Percentiles rank a stretch among this genome's conserved stretches.
Evolutionary conservation across 2,329 filamentous ascomycete genomes (phyloP).

Genomic region (Xylariaceae sp.): DNA sequence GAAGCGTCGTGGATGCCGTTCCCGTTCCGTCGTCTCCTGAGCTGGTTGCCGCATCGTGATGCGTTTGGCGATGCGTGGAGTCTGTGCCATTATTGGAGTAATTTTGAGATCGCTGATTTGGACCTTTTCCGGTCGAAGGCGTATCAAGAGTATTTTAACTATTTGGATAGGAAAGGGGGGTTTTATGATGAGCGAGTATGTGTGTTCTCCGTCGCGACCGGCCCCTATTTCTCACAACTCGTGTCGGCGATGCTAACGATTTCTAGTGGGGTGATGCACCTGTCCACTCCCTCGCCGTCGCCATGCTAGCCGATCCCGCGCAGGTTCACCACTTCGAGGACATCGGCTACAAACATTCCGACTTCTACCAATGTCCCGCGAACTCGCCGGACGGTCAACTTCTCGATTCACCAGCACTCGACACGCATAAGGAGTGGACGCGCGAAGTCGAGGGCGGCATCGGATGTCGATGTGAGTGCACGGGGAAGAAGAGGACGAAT

Average conservation of each 20-base stretch:
- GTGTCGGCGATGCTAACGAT: conserved; percentile 1
- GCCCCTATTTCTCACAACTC: neutral
- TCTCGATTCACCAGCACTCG: conserved; percentile 30
- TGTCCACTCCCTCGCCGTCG: conserved; percentile 40
- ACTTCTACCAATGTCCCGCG: conserved; percentile 32
- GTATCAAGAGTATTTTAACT: conserved; percentile 40
- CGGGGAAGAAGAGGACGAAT: conserved; percentile 33
- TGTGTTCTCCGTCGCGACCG: conserved; percentile 1
- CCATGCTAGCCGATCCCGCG: conserved; percentile 37
- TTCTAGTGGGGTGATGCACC: conserved; percentile 41
- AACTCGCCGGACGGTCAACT: conserved; percentile 37
- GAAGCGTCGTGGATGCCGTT: conserved; percentile 39
- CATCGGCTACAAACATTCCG: conserved; percentile 39
- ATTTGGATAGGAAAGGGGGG: conserved; percentile 38
- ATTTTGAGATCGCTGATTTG: conserved; percentile 44
- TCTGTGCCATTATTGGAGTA: conserved; percentile 44
- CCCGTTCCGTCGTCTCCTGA: conserved; percentile 37
- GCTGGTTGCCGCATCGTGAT: conserved; percentile 36
- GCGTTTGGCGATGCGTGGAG: conserved; percentile 39
- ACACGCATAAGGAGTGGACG: conserved; percentile 20
- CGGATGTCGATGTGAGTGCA: conserved; percentile 40
- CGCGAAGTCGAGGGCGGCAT: conserved; percentile 34
- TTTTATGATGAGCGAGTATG: conserved; percentile 42
- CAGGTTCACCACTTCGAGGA: conserved; percentile 42
- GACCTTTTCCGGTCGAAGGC: conserved; percentile 39